Evolutionary conservation across 2,329 filamentous ascomycete genomes (phyloP).

Genomic region (Talaromyces sp.): DNA sequence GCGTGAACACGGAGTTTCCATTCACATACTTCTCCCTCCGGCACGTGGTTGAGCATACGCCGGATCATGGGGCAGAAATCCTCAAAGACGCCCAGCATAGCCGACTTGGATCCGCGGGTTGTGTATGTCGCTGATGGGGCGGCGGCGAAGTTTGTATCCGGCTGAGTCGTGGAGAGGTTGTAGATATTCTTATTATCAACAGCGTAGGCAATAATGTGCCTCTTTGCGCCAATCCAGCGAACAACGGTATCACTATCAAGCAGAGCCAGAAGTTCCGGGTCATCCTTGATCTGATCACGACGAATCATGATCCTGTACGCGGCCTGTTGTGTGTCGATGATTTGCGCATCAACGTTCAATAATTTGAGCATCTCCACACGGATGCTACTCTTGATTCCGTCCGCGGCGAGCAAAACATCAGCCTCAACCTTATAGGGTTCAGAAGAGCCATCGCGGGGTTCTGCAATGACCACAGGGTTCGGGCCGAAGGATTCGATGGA

Average conservation of each 20-base stretch:
- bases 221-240: conserved; percentile 65
- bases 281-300: conserved; percentile 45
- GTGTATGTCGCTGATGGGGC: conserved; percentile 63
- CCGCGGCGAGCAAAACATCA: conserved; percentile 54
- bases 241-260: conserved; percentile 58
- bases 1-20: conserved; percentile 65
- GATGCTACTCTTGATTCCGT: conserved; percentile 55
- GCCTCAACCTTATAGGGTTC: conserved; percentile 52
- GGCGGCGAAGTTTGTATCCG: conserved; percentile 59
- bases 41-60: conserved; percentile 60
- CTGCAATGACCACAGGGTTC: conserved; percentile 59
- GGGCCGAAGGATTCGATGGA: conserved; percentile 60
- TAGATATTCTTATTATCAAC: conserved; percentile 64
- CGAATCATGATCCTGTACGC: conserved; percentile 57
- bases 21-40: conserved; percentile 65
- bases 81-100: conserved; percentile 59
- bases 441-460: conserved; percentile 52
- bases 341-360: conserved; percentile 40
- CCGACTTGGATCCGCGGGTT: conserved; percentile 59
- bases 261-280: conserved; percentile 55
- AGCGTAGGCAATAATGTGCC: conserved; percentile 68
- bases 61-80: conserved; percentile 63
- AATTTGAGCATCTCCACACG: conserved; percentile 44
- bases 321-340: conserved; percentile 52
- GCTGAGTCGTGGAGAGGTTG: conserved; percentile 64